Percentiles rank a stretch among this genome's conserved stretches.
Evolutionary conservation across 495 filamentous ascomycete genomes (phyloP).

Genomic region (Echria macrotheca): DNA sequence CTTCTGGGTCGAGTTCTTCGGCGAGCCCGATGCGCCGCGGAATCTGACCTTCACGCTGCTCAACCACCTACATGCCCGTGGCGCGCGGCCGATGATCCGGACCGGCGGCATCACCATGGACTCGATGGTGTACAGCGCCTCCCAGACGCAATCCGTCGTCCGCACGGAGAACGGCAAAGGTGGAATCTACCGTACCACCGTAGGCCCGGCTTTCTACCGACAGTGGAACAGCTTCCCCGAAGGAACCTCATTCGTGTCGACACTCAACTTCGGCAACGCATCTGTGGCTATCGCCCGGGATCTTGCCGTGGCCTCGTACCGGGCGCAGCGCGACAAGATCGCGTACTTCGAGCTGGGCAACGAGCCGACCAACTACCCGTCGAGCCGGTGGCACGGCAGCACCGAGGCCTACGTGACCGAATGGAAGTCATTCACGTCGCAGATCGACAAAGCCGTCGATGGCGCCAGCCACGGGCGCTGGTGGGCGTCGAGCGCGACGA

Average conservation of each 20-base stretch:
- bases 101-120: conserved; percentile 23
- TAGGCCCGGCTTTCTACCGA: conserved; percentile 19
- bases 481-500: conserved; percentile 20
- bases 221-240: conserved; percentile 19
- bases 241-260: conserved; percentile 19
- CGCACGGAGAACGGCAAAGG: conserved; percentile 20
- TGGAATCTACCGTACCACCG: conserved; percentile 18
- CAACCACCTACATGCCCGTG: conserved; percentile 17
- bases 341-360: conserved; percentile 23
- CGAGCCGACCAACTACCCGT: conserved; percentile 22
- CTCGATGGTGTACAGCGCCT: conserved; percentile 17
- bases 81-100: conserved; percentile 18
- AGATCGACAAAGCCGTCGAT: conserved; percentile 6
- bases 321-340: conserved; percentile 15
- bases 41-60: conserved; percentile 19
- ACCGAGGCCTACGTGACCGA: conserved; percentile 17
- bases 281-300: conserved; percentile 14
- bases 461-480: conserved; percentile 11
- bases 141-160: conserved; percentile 11
- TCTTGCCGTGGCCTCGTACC: conserved; percentile 15
- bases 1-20: conserved; percentile 23
- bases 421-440: conserved; percentile 14
- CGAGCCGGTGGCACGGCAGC: conserved; percentile 16
- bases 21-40: conserved; percentile 15
- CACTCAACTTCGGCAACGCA: conserved; percentile 22